Evolutionary conservation across 106 monocot species (phyloP).

Genomic region (Dioscorea zingiberensis): DNA sequence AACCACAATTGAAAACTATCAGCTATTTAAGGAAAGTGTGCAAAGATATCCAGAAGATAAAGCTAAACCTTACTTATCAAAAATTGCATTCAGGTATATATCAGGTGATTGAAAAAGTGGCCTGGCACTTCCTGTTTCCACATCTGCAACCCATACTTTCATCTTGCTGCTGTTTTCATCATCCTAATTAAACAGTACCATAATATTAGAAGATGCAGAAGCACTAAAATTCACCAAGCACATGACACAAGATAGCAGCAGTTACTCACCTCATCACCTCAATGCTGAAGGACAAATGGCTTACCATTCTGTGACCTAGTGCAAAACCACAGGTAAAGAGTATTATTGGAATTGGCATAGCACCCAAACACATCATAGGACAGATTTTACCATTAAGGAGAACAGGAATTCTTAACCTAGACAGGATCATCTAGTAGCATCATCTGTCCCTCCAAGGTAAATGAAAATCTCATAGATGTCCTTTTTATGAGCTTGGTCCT

Average conservation of each 20-base stretch:
- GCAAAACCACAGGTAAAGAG: too few species aligned
- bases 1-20: constrained; percentile 16
- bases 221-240: neutral
- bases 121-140: constrained; percentile 74
- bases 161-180: constrained; percentile 53
- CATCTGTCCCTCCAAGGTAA: too few species aligned
- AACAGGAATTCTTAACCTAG: too few species aligned
- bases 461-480: too few species aligned
- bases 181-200: constrained; percentile 36
- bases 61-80: constrained; percentile 67
- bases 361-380: too few species aligned
- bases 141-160: constrained; percentile 91
- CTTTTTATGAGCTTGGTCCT: too few species aligned
- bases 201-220: constrained; percentile 1
- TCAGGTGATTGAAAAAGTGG: constrained; percentile 89
- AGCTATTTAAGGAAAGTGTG: constrained; percentile 2
- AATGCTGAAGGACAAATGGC: constrained; percentile 82
- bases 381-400: too few species aligned
- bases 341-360: too few species aligned
- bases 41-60: constrained; percentile 1
- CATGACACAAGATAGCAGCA: neutral
- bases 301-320: constrained; percentile 83
- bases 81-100: constrained; percentile 78
- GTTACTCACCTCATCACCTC: constrained; percentile 71
- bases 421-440: too few species aligned